Evolutionary conservation across 345 rosid species (phyloP).

Genomic region (Acer saccharum): DNA sequence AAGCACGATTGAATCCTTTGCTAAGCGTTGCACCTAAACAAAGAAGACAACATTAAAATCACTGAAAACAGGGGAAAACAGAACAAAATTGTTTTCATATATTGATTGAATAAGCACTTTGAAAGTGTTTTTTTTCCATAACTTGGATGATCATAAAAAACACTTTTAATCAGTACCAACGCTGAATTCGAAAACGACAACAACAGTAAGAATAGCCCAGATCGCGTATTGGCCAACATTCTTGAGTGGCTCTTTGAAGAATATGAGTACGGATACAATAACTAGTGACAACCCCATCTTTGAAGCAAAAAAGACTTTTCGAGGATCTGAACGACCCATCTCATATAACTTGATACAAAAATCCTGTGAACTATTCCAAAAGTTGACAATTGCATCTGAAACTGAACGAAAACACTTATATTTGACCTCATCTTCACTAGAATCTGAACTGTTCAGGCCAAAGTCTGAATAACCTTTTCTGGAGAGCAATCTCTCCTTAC

Average conservation of each 20-base stretch:
- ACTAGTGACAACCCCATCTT: conserved; percentile 79
- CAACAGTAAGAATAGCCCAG: conserved; percentile 89
- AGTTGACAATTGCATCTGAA: conserved; percentile 38
- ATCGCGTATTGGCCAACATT: conserved; percentile 58
- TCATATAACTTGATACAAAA: conserved; percentile 34
- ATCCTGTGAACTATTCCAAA: conserved; percentile 40
- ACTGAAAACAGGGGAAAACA: neutral
- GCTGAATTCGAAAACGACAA: conserved; percentile 85
- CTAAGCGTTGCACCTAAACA: conserved; percentile 76
- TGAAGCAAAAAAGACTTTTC: conserved; percentile 55
- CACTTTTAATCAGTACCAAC: conserved; percentile 45
- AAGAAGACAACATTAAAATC: neutral
- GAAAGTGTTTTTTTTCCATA: neutral
- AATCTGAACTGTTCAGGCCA: conserved; percentile 40
- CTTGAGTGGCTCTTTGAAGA: conserved; percentile 55
- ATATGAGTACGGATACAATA: conserved; percentile 51
- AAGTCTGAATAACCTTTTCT: conserved; percentile 48
- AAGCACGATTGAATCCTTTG: conserved; percentile 86
- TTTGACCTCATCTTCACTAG: conserved; percentile 27
- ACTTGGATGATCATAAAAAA: no score
- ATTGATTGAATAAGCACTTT: neutral
- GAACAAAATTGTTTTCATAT: neutral
- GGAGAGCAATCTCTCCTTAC: conserved; percentile 64
- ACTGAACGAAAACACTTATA: conserved; percentile 45
- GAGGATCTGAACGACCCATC: conserved; percentile 69